phyloP scores from a whole-genome alignment of 2,329 filamentous ascomycete genomes.

The Truncatella angustata region DNA sequence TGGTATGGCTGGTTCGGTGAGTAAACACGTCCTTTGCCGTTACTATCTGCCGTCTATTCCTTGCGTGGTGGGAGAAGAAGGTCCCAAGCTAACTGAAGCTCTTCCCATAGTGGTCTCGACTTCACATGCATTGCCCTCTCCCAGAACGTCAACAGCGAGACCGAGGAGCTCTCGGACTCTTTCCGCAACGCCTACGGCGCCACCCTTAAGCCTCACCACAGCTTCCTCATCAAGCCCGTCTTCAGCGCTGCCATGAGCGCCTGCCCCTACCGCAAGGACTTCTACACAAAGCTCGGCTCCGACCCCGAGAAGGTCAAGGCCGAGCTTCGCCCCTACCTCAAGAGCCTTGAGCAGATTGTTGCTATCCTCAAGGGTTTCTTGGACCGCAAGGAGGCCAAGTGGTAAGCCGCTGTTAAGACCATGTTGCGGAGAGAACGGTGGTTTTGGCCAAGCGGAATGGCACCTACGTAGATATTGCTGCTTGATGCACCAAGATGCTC shows the following conservation, averaged over 20 bases:
- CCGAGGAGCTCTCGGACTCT: conserved; percentile 77
- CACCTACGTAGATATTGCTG: too few species aligned
- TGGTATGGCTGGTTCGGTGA: conserved; percentile 88
- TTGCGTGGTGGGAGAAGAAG: not conserved
- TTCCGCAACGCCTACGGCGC: conserved; percentile 82
- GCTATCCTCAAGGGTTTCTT: conserved; percentile 67
- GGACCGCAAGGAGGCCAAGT: conserved; percentile 56
- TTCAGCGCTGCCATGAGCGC: conserved; percentile 93
- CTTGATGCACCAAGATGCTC: not conserved
- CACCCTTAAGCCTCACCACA: conserved; percentile 91
- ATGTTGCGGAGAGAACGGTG: too few species aligned
- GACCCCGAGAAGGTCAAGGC: conserved; percentile 60
- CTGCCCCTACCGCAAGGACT: conserved; percentile 89
- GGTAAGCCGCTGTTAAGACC: conserved; percentile 32
- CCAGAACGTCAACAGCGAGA: conserved; percentile 66
- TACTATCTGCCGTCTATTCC: not conserved
- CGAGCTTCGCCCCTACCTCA: conserved; percentile 70
- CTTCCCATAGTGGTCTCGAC: conserved; percentile 70
- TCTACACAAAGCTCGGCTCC: conserved; percentile 81
- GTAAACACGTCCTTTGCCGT: conserved; percentile 17
- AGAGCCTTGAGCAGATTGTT: conserved; percentile 75
- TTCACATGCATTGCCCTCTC: conserved; percentile 86
- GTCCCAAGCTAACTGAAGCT: not conserved
- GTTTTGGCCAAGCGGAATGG: too few species aligned
- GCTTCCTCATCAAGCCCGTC: conserved; percentile 83